phyloP scores from a whole-genome alignment of 2,329 filamentous ascomycete genomes.

The Cladosporium sp. region DNA sequence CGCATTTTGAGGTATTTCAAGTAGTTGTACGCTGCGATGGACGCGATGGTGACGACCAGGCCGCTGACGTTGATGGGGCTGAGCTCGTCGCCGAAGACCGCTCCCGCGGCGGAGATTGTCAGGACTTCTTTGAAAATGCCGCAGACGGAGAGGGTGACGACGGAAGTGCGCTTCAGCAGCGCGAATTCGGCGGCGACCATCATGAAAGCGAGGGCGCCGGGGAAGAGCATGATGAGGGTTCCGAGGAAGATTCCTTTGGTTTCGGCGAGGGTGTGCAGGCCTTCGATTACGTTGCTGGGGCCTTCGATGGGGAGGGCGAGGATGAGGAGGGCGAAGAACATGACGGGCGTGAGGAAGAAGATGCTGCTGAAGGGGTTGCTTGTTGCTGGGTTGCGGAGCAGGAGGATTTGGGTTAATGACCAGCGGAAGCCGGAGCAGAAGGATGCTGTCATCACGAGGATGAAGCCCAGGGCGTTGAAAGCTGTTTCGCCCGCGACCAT shows the following conservation, averaged over 20 bases:
- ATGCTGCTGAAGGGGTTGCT: constrained; percentile 96
- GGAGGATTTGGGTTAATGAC: constrained; percentile 95
- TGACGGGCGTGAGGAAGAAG: constrained; percentile 95
- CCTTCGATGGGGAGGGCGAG: constrained; percentile 89
- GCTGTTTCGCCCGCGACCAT: constrained; percentile 96
- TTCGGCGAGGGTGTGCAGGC: constrained; percentile 62
- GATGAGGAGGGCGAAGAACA: constrained; percentile 80
- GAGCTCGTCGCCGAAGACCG: constrained; percentile 85
- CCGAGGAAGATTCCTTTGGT: constrained; percentile 68
- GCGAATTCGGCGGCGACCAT: constrained; percentile 98
- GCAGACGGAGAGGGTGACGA: constrained; percentile 93
- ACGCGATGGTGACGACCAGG: constrained; percentile 80
- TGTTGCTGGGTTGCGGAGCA: constrained; percentile 90
- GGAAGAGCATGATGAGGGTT: constrained; percentile 78
- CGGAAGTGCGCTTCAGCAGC: constrained; percentile 87
- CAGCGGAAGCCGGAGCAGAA: constrained; percentile 97
- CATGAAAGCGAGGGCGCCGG: constrained; percentile 85
- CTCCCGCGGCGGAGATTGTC: constrained; percentile 83
- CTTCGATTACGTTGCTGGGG: constrained; percentile 64
- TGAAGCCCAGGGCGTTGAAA: constrained; percentile 82
- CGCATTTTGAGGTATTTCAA: constrained; percentile 92
- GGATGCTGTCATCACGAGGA: constrained; percentile 87
- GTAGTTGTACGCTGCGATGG: constrained; percentile 89
- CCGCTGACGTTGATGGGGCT: constrained; percentile 86
- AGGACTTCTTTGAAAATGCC: constrained; percentile 99